Evolutionary conservation across 768 basidiomycete genomes (phyloP).

Genomic region (Pulveroboletus sp.): DNA sequence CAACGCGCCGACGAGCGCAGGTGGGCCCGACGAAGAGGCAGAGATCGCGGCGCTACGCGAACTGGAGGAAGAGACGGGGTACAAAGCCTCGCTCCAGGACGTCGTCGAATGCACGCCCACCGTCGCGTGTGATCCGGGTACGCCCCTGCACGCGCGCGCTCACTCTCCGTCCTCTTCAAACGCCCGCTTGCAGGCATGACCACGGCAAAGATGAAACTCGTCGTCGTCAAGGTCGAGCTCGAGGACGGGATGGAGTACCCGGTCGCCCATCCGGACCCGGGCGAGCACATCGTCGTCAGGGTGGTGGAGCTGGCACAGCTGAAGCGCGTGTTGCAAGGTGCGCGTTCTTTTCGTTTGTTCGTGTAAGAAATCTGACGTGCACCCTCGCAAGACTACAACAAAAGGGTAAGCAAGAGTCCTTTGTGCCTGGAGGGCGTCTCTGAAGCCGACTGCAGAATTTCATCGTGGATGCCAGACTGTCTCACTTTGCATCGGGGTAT

Average conservation of each 20-base stretch:
- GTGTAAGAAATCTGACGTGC: constrained; percentile 1
- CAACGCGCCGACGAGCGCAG: constrained; percentile 50
- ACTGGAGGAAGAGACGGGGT: constrained; percentile 92
- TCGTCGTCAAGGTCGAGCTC: constrained; percentile 65
- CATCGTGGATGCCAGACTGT: constrained; percentile 71
- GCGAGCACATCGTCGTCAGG: constrained; percentile 76
- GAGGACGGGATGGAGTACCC: constrained; percentile 66
- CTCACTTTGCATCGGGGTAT: constrained; percentile 72
- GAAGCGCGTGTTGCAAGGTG: constrained; percentile 62
- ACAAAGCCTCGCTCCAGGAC: constrained; percentile 48
- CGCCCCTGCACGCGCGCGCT: background rate
- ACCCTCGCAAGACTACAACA: constrained; percentile 46
- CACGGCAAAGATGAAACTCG: constrained; percentile 88
- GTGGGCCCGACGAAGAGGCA: constrained; percentile 52
- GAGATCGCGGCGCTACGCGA: constrained; percentile 83
- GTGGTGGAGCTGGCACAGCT: constrained; percentile 68
- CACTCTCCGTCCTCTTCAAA: too few species aligned
- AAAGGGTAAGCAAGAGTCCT: constrained; percentile 40
- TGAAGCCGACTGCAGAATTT: constrained; percentile 41
- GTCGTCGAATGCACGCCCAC: constrained; percentile 62
- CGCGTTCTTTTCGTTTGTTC: constrained; percentile 15
- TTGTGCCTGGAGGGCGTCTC: background rate
- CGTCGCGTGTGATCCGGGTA: constrained; percentile 71
- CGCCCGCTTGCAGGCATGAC: too few species aligned
- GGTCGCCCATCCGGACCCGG: constrained; percentile 72